These are phyloP conservation scores for Aspergillus panamensis DNA, from an alignment of 495 filamentous ascomycete genomes.

Conservation along the genomic window DNA sequence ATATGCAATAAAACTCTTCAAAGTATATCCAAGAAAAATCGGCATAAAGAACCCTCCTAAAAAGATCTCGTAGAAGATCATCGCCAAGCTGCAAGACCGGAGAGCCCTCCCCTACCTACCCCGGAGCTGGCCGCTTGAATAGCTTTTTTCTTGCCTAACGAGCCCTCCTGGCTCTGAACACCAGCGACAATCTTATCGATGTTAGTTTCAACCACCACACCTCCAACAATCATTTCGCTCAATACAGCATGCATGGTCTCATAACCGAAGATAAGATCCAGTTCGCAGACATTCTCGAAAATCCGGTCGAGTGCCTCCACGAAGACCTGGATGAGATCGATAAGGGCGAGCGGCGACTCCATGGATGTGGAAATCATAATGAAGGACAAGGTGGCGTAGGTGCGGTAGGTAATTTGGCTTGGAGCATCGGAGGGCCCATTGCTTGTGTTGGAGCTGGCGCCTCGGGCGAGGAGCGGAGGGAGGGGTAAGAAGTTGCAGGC, in stretches of 20 bases:
- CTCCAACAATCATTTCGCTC: constrained; percentile 93
- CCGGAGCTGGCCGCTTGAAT: constrained; percentile 43
- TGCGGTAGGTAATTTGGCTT: constrained; percentile 94
- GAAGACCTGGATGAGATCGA: constrained; percentile 97
- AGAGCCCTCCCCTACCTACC: constrained; percentile 37
- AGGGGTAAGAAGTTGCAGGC: constrained; percentile 96
- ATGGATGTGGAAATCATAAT: constrained; percentile 97
- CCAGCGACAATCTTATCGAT: constrained; percentile 82
- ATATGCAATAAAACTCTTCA: neutral
- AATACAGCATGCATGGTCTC: constrained; percentile 91
- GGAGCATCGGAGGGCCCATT: constrained; percentile 78
- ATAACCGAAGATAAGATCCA: constrained; percentile 98
- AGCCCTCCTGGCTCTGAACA: constrained; percentile 77
- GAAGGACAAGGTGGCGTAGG: constrained; percentile 97
- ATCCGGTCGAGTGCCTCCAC: constrained; percentile 91
- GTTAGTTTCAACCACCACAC: constrained; percentile 91
- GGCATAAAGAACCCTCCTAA: neutral
- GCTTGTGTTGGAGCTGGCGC: constrained; percentile 53
- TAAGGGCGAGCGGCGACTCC: constrained; percentile 89
- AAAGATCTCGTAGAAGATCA: constrained; percentile 18
- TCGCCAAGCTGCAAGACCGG: constrained; percentile 43
- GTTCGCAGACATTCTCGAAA: constrained; percentile 97
- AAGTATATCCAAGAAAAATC: neutral
- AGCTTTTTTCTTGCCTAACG: constrained; percentile 64
- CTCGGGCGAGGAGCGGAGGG: constrained; percentile 62